These are phyloP conservation scores for Phlebiopsis flavidoalba DNA, from an alignment of 768 basidiomycete genomes.

Conservation along the genomic window DNA sequence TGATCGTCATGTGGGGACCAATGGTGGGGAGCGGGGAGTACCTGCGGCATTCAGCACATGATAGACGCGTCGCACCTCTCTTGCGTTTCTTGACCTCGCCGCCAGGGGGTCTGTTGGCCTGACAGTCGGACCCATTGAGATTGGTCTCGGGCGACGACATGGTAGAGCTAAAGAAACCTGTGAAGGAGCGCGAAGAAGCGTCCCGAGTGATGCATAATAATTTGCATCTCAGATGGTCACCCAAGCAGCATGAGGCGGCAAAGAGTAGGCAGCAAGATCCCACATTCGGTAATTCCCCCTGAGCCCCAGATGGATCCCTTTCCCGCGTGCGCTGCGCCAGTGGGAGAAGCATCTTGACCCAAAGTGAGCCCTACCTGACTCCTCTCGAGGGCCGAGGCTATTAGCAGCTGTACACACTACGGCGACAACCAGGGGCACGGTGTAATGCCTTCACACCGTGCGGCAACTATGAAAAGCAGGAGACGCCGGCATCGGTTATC, in stretches of 20 bases:
- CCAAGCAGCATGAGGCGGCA: background rate
- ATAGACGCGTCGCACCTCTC: conserved; percentile 65
- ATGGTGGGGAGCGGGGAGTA: conserved; percentile 22
- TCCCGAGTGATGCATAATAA: background rate
- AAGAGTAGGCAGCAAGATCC: background rate
- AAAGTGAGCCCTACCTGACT: background rate
- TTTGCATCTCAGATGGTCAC: conserved; percentile 9
- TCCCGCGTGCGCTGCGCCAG: background rate
- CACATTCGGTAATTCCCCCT: conserved; percentile 6
- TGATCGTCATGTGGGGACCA: background rate
- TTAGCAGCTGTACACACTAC: background rate
- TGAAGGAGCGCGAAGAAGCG: conserved; percentile 9
- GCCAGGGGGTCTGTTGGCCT: conserved; percentile 23
- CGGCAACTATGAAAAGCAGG: background rate
- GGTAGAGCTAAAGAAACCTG: conserved; percentile 4
- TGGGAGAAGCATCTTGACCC: no score
- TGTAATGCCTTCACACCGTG: background rate
- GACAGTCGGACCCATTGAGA: conserved; percentile 18
- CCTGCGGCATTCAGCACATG: conserved; percentile 80
- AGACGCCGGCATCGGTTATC: background rate
- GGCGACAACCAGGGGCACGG: background rate
- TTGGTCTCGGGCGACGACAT: conserved; percentile 22
- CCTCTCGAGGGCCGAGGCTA: no score
- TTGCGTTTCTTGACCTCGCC: conserved; percentile 42
- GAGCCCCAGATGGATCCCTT: background rate